Evolutionary conservation across 1,139 yeast genomes (phyloP).

Genomic region (Yamadazyma spencermartinsiae): DNA sequence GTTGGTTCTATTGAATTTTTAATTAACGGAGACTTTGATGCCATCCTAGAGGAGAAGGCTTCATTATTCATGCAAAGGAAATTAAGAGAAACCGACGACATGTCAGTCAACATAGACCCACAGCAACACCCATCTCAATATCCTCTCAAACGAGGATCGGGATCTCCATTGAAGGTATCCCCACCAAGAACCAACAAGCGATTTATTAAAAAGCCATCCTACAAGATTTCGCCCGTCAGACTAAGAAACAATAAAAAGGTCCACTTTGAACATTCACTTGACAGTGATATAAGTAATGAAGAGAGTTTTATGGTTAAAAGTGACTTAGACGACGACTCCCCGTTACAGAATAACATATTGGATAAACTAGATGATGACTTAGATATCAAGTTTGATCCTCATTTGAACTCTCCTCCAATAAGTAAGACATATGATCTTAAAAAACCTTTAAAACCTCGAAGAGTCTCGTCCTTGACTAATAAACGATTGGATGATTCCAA

Average conservation of each 20-base stretch:
- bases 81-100: constrained; percentile 17
- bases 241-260: constrained; percentile 27
- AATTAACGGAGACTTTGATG: constrained; percentile 41
- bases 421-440: constrained; percentile 7
- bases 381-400: constrained; percentile 31
- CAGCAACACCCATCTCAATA: constrained; percentile 4
- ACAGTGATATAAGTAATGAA: constrained; percentile 32
- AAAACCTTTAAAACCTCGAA: constrained; percentile 8
- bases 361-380: constrained; percentile 26
- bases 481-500: constrained; percentile 20
- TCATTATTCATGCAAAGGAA: constrained; percentile 32
- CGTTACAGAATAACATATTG: constrained; percentile 22
- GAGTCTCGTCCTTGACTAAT: constrained; percentile 19
- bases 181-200: constrained; percentile 22
- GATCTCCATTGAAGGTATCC: constrained; percentile 31
- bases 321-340: constrained; percentile 31
- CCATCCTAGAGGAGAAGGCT: constrained; percentile 31
- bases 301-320: constrained; percentile 21
- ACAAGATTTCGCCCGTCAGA: constrained; percentile 13
- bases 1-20: constrained; percentile 25
- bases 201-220: constrained; percentile 20
- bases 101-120: neutral
- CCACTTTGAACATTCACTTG: constrained; percentile 20
- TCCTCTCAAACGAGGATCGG: constrained; percentile 1
- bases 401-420: constrained; percentile 33